Evolutionary conservation across 306 rosid genomes (phyloP).

Genomic region (Psophocarpus tetragonolobus): DNA sequence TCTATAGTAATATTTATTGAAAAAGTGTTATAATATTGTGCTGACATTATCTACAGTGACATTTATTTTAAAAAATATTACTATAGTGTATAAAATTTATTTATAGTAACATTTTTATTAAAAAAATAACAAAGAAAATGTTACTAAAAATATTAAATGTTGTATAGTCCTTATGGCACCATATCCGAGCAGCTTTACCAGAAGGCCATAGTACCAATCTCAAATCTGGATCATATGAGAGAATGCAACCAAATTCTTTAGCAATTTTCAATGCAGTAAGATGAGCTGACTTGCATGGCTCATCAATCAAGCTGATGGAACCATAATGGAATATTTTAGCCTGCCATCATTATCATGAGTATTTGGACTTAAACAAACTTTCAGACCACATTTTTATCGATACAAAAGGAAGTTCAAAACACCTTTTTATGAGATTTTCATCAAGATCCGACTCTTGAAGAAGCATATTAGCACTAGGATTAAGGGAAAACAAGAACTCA

Average conservation of each 20-base stretch:
- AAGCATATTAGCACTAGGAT: slow-evolving; percentile 99
- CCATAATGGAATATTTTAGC: slow-evolving; percentile 85
- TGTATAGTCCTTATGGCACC: slow-evolving; percentile 77
- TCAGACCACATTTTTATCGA: neutral
- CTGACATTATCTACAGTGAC: too few species aligned
- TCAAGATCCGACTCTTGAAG: slow-evolving; percentile 81
- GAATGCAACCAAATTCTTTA: slow-evolving; percentile 73
- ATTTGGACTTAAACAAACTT: neutral
- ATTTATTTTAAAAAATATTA: too few species aligned
- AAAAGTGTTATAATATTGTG: too few species aligned
- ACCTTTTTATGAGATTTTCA: slow-evolving; percentile 60
- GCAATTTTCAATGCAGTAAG: slow-evolving; percentile 82
- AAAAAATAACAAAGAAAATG: too few species aligned
- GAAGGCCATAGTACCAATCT: slow-evolving; percentile 92
- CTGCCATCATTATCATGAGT: slow-evolving; percentile 45
- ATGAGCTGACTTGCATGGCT: slow-evolving; percentile 82
- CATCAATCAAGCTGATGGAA: slow-evolving; percentile 89
- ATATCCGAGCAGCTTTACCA: slow-evolving; percentile 71
- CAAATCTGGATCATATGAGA: slow-evolving; percentile 93
- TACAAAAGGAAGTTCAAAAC: neutral
- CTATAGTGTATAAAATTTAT: too few species aligned
- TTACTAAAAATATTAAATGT: too few species aligned
- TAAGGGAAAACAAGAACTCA: slow-evolving; percentile 87
- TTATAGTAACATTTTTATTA: too few species aligned
- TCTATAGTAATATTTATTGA: too few species aligned